Base-by-base conservation (phyloP, 2,329 filamentous ascomycete genomes). In the Penicillium concentricum region DNA sequence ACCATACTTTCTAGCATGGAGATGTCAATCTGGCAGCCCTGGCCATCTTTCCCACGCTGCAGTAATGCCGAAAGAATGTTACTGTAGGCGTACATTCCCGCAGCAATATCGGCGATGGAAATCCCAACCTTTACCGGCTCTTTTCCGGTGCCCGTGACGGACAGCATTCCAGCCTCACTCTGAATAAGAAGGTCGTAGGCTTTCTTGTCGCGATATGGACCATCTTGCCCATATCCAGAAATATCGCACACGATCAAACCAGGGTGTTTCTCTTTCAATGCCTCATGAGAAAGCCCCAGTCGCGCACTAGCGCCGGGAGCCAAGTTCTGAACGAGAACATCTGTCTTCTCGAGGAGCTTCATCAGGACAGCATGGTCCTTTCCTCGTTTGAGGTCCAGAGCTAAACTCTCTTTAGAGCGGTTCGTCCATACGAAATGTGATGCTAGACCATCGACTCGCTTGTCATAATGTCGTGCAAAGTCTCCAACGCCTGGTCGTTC, bases 1-100 rank as follows among this genome's bases (percentile, higher is more conserved):
- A 79, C 74, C 81, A 84, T 82, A 46, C 78, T 77, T 64, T 85
- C 82, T 8, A 85, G 71, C 82, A 85, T 85, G 2, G 80, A 82
- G 16, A 85, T 79, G 42, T 85, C 82, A 20, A 84, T 74, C 18
- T 76, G 73, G 32, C 75, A 78, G 0, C 82, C 82, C 30, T 70
- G 69, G 0, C 80, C 80, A 0, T 80, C 81, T 60, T 78, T 81
- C 1, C 67, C 71, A 0, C 82, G 77, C 61, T 81, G 77, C 20
- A 82, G 62, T 4, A 84, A 58, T 0, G 81, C 82, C 0, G 78
- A 78, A 4, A 84, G 68, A 37, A 84, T 82, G 51, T 78, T 81
- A 26, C 74, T 76, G 61, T 80, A 81, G 0, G 81, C 81, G 53
- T 81, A 81, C 70, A 80, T 82, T 3, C 78, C 81, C 0, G 81